These are phyloP conservation scores for Cylindrotheca closterium DNA, from an alignment of 108 stramenopile species.

Conservation along the genomic window DNA sequence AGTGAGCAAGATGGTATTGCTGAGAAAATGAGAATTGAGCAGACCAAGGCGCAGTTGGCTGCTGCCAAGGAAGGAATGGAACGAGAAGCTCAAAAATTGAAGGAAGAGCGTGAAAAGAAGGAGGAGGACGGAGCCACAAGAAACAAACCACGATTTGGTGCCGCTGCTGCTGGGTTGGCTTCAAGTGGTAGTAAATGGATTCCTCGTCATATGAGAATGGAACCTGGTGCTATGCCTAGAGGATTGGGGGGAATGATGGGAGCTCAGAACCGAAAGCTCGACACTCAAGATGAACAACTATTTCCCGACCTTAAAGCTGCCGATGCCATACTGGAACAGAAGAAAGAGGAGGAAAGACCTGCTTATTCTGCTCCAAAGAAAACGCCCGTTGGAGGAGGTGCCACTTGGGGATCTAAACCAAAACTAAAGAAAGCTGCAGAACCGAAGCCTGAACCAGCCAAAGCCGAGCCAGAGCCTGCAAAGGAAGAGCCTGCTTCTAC, in stretches of 20 bases:
- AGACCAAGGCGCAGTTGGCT: slow-evolving; percentile 78
- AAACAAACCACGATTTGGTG: slow-evolving; percentile 22
- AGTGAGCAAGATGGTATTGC: slow-evolving; percentile 74
- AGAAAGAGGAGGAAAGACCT: slow-evolving; percentile 42
- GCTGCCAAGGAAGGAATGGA: slow-evolving; percentile 87
- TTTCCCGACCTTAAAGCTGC: slow-evolving; percentile 87
- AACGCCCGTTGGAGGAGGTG: slow-evolving; percentile 56
- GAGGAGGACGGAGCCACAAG: slow-evolving; percentile 37
- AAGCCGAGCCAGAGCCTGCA: slow-evolving; percentile 25
- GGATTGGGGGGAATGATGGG: slow-evolving; percentile 19
- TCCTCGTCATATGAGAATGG: slow-evolving; percentile 50
- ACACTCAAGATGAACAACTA: slow-evolving; percentile 69
- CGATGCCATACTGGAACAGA: slow-evolving; percentile 76
- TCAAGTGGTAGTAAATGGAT: slow-evolving; percentile 59
- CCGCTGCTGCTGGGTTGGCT: slow-evolving; percentile 23
- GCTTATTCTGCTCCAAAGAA: slow-evolving; percentile 45
- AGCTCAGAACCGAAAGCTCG: slow-evolving; percentile 32
- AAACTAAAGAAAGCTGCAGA: slow-evolving; percentile 23
- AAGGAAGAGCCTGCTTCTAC: slow-evolving; percentile 17
- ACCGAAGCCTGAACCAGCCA: slow-evolving; percentile 14
- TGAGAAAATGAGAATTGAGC: slow-evolving; percentile 79
- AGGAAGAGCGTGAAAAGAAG: slow-evolving; percentile 70
- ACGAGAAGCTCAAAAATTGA: slow-evolving; percentile 73
- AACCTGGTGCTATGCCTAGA: slow-evolving; percentile 21
- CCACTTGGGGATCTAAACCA: slow-evolving; percentile 56